Conservation (phyloP, 805 yeast genomes). For the Saccharomycopsis synnaedendra region DNA sequence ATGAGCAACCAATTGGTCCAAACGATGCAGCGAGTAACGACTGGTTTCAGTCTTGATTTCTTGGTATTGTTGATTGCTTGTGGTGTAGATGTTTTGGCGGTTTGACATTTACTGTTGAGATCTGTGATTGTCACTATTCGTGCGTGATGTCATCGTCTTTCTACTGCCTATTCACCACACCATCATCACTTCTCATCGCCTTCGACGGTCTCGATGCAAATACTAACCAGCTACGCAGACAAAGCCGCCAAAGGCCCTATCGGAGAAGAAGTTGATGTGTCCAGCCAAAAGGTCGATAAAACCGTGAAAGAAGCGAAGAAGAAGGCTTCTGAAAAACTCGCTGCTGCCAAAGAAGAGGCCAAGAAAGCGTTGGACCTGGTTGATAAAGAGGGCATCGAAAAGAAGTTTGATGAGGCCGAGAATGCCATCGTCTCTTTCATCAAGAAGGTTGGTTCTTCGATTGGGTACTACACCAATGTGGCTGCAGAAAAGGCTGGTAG, state of each 20-base stretch:
- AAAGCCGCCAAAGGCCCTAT: conserved; percentile 11
- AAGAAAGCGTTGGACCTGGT: conserved; percentile 22
- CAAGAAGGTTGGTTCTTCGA: conserved; percentile 39
- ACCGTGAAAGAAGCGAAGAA: conserved; percentile 10
- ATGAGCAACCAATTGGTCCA: too few species aligned
- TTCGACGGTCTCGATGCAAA: too few species aligned
- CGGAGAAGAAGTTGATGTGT: conserved; percentile 3
- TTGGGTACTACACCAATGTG: conserved; percentile 14
- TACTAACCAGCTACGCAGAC: conserved; percentile 9
- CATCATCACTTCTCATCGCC: too few species aligned
- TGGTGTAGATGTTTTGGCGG: too few species aligned
- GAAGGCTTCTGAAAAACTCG: conserved; percentile 4
- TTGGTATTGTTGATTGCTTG: too few species aligned
- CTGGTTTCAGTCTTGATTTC: too few species aligned
- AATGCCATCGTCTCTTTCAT: conserved; percentile 64
- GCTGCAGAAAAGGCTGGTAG: conserved; percentile 18
- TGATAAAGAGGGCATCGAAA: conserved; percentile 23
- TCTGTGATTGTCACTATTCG: too few species aligned
- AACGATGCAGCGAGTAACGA: too few species aligned
- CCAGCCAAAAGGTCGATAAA: conserved; percentile 10
- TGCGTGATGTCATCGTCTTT: too few species aligned
- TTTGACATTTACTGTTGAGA: too few species aligned
- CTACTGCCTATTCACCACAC: too few species aligned
- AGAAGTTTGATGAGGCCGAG: conserved; percentile 46
- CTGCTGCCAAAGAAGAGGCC: conserved; percentile 22